Conservation (phyloP, 352 stramenopile genomes). For the Pythium scleroteichum region DNA sequence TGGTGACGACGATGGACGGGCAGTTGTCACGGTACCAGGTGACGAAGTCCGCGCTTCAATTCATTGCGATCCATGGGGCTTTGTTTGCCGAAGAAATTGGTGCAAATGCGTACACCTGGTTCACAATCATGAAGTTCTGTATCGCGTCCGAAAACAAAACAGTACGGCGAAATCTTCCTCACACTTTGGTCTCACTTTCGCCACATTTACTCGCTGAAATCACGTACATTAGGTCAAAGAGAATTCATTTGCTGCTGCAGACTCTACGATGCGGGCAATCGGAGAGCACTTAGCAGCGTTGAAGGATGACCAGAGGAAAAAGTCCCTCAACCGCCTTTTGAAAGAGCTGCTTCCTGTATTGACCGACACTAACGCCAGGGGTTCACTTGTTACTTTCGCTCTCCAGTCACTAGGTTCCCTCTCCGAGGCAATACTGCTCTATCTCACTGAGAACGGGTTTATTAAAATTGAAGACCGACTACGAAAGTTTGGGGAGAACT, state of each 20-base stretch:
- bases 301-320: conserved; percentile 58
- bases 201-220: background rate
- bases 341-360: conserved; percentile 70
- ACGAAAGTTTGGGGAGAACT: conserved; percentile 63
- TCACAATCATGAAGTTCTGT: conserved; percentile 75
- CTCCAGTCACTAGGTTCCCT: conserved; percentile 57
- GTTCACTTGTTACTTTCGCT: conserved; percentile 47
- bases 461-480: conserved; percentile 73
- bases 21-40: conserved; percentile 72
- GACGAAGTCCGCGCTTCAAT: conserved; percentile 56
- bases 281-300: conserved; percentile 39
- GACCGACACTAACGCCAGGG: conserved; percentile 42
- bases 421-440: conserved; percentile 42
- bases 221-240: conserved; percentile 60
- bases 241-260: conserved; percentile 49
- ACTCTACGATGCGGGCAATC: conserved; percentile 45
- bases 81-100: conserved; percentile 60
- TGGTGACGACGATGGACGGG: conserved; percentile 58
- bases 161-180: conserved; percentile 29
- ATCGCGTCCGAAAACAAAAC: conserved; percentile 70
- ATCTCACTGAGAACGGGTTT: conserved; percentile 51
- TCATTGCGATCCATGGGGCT: conserved; percentile 44
- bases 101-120: conserved; percentile 50
- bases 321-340: conserved; percentile 66
- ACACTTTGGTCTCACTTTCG: background rate